Evolutionary conservation across 768 basidiomycete genomes (phyloP), one percentile per base, ranked within the genome.

Genomic region (Trametes maxima): DNA sequence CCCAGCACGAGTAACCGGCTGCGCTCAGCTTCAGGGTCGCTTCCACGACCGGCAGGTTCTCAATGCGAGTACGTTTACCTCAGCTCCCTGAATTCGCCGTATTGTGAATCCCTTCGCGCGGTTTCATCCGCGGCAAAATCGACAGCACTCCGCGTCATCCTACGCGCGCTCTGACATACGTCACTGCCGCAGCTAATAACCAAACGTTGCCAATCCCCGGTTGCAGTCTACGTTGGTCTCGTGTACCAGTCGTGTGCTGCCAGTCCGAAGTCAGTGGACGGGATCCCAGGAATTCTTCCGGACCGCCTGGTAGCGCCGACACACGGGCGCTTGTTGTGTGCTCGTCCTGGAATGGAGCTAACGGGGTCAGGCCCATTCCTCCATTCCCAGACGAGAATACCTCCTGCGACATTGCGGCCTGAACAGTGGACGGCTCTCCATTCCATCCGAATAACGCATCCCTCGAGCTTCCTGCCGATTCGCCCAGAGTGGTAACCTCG

Each of bases 401-500:
- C 51, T 21, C 48, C 55, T 57, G 61, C 44, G 56, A 63, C 22
- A 3, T 10, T 10, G 17, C 43, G 46, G 21, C 42, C 56, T 36
- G 52, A 28, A 39, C 24, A 44, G 43, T 22, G 16, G 36, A 49
- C 43, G 24, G 42, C 21, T 24, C 46, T 57, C 57, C 62, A 58
- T 49, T 57, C 33, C 53, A n/a, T 49, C 33, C 46, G 47, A 36
- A 37, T 33, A 33, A 49, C 35, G 62, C 21, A 54, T 35, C 52
- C 62, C 42, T 22, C 44, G 33, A 39, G 13, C 28, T 19, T 57
- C 44, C 45, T 57, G 62, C 45, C 19, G 43, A 63, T 63, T 46
- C 25, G 21, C 54, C 54, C 28, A 36, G 53, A 55, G 59, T 35
- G 59, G 63, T 57, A 64, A 60, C 53, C 48, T 55, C 57, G 62